A percentile compares a stretch with the other conserved stretches of the same genome.
Evolutionary conservation across 352 stramenopile genomes (phyloP).

Genomic region (Phytopythium helicoides): DNA sequence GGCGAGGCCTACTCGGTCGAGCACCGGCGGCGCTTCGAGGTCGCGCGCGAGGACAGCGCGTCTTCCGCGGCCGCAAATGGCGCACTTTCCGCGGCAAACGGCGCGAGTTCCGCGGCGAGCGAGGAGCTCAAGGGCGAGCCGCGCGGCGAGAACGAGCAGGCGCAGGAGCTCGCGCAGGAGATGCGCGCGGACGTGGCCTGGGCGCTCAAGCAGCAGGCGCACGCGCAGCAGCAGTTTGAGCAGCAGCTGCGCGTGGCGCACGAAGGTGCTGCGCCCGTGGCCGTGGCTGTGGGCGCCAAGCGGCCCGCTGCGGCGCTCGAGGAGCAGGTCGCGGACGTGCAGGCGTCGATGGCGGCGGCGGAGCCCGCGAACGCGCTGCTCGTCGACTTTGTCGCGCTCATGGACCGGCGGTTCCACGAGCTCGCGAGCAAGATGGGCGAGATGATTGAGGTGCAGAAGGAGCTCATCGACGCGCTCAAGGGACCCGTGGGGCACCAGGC

Average conservation of each 20-base stretch:
- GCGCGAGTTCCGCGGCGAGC: no score
- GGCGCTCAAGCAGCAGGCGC: constrained; percentile 2
- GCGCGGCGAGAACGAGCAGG: constrained; percentile 1
- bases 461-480: constrained; percentile 61
- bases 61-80: not conserved
- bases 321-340: not conserved
- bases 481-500: constrained; percentile 19
- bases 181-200: constrained; percentile 7
- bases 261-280: no score
- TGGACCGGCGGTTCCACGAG: constrained; percentile 74
- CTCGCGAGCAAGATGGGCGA: constrained; percentile 72
- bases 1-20: constrained; percentile 77
- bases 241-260: not conserved
- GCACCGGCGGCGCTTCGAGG: constrained; percentile 74
- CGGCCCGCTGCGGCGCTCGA: constrained; percentile 25
- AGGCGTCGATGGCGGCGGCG: constrained; percentile 3
- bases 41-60: constrained; percentile 60
- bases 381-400: constrained; percentile 56
- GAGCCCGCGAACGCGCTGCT: constrained; percentile 39
- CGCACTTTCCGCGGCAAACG: no score
- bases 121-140: no score
- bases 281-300: constrained; percentile 12
- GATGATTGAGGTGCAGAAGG: constrained; percentile 71
- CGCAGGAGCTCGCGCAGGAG: not conserved
- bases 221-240: not conserved